These are phyloP conservation scores for Kwoniella sp. DNA, from an alignment of 768 basidiomycete genomes.

Conservation along the genomic window DNA sequence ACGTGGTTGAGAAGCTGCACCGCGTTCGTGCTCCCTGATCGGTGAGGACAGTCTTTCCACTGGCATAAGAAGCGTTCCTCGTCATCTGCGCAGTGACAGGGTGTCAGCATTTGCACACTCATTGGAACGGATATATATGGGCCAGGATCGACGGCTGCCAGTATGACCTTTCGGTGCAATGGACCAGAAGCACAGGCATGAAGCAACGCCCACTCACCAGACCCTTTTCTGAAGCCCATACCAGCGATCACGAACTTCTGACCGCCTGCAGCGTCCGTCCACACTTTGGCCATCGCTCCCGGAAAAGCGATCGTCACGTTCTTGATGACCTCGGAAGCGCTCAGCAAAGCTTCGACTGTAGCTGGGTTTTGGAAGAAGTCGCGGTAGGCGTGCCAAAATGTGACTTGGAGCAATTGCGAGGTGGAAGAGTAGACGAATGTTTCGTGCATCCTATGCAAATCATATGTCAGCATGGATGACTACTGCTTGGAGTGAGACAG, in stretches of 20 bases:
- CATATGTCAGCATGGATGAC: constrained; percentile 13
- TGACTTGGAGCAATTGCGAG: constrained; percentile 86
- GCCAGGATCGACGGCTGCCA: neutral
- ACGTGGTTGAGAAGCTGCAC: constrained; percentile 49
- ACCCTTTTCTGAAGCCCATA: constrained; percentile 61
- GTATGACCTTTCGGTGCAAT: too few relatives aligned
- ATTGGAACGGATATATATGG: neutral
- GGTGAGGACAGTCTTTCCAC: constrained; percentile 63
- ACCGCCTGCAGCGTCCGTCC: constrained; percentile 60
- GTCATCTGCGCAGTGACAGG: constrained; percentile 61
- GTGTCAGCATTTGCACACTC: constrained; percentile 58
- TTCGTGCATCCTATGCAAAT: constrained; percentile 78
- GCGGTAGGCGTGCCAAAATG: constrained; percentile 93
- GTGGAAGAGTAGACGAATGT: constrained; percentile 78
- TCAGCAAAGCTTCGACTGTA: constrained; percentile 60
- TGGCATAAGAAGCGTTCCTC: constrained; percentile 71
- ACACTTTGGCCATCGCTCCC: constrained; percentile 82
- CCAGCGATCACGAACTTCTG: constrained; percentile 82
- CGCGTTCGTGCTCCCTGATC: constrained; percentile 15
- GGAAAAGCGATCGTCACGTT: constrained; percentile 84
- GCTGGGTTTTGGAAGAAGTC: constrained; percentile 67
- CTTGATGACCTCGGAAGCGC: constrained; percentile 93
- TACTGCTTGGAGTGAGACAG: too few relatives aligned
- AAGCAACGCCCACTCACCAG: constrained; percentile 35
- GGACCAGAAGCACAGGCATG: too few relatives aligned